Evolutionary conservation across 2,329 filamentous ascomycete genomes (phyloP).

Genomic region (Ophiobolus disseminans): DNA sequence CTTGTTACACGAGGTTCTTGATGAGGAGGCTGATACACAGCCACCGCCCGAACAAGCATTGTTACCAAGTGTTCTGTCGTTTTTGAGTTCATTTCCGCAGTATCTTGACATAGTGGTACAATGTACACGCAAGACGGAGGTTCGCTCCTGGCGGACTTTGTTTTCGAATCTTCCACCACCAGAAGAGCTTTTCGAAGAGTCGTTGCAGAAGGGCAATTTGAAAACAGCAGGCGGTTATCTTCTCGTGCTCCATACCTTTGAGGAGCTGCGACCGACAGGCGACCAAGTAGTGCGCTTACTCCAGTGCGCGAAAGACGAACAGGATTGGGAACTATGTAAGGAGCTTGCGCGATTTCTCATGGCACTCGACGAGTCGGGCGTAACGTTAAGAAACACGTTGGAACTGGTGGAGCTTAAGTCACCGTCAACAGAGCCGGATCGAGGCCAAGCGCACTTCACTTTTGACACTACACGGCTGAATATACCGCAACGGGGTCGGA

Average conservation of each 20-base stretch:
- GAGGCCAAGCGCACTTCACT: conserved; percentile 38
- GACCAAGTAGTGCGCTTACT: conserved; percentile 84
- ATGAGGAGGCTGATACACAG: conserved; percentile 86
- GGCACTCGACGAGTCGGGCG: conserved; percentile 85
- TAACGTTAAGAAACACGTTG: conserved; percentile 76
- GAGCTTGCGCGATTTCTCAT: conserved; percentile 95
- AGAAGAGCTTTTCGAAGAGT: conserved; percentile 91
- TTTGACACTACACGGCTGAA: conserved; percentile 39
- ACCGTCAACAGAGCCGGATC: conserved; percentile 32
- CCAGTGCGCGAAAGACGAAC: conserved; percentile 78
- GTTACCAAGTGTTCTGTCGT: conserved; percentile 60
- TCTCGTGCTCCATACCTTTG: conserved; percentile 86
- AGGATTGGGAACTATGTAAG: conserved; percentile 94
- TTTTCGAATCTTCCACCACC: conserved; percentile 91
- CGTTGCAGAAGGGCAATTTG: conserved; percentile 79
- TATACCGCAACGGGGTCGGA: conserved; percentile 33
- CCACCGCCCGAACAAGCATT: conserved; percentile 57
- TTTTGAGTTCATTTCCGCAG: conserved; percentile 66
- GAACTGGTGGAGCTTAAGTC: conserved; percentile 54
- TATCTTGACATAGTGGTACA: conserved; percentile 96
- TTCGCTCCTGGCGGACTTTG: conserved; percentile 91
- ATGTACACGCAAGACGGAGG: conserved; percentile 95
- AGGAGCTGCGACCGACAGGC: conserved; percentile 66
- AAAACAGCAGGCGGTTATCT: conserved; percentile 97
- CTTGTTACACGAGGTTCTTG: conserved; percentile 88